Base-by-base conservation (phyloP, 352 stramenopile species). In the Phytophthora palmivora region DNA sequence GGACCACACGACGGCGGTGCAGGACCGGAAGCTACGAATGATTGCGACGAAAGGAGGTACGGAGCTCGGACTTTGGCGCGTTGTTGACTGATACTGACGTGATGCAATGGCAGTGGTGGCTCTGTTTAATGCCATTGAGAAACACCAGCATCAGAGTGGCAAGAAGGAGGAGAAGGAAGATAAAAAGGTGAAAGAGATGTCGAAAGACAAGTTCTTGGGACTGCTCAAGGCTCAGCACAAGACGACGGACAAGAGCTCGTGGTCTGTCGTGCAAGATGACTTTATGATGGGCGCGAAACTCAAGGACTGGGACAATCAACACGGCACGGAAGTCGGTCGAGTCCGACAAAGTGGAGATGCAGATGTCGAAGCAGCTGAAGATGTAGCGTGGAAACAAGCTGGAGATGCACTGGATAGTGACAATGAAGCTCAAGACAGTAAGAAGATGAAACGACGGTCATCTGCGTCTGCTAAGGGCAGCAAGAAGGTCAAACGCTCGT, bases 201-300 rank as follows among this genome's bases (percentile, higher is more conserved):
- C 79, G 6, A 95, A 95, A 61, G 87, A 95, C 47, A 88, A 84
- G 45, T 95, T 95, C 56, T 24, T 95, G 39, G 82, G 82, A 7
- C 59, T 95, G 53, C 72, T 95, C 26, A 93, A 95, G 72, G 72
- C 77, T 11, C 67, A 79, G 19, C 59, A 82, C 32, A 83, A 86
- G 50, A 54, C 73, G n/a, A 54, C 32, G n/a, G 43, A 53, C 50
- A 91, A 89, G 74, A 88, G 71, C 51, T 78, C 77, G 43, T 94
- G 85, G 85, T 88, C 83, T 6, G 81, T 94, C n/a, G 76, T 94
- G 18, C 82, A 92, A 62, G 86, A 94, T 60, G 81, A 92, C 53
- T 94, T 87, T 54, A 92, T 94, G 82, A 94, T 94, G 86, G 80
- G 70, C 43, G 86, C 86, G 26, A 94, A 94, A 72, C 70, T 92